These are phyloP conservation scores for Erysimum cheiranthoides DNA, from an alignment of 345 rosid species.

Conservation along the genomic window DNA sequence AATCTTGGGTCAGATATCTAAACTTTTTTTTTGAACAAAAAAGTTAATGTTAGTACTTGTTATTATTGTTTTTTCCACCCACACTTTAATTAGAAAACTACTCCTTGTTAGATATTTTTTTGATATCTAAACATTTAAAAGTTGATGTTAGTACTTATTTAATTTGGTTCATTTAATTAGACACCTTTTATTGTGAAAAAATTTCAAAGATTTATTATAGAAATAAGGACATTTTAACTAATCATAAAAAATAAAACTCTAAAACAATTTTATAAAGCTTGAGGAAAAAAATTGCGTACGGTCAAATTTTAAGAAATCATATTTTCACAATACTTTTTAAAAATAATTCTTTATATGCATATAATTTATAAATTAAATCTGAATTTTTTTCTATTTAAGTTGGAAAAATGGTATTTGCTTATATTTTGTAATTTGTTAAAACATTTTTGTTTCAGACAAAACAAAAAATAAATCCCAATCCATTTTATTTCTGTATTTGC, in stretches of 20 bases:
- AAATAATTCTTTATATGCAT: background rate
- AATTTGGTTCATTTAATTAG: background rate
- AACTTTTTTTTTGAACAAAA: no score
- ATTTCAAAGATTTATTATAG: background rate
- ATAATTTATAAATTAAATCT: background rate
- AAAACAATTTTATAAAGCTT: background rate
- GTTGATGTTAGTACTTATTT: background rate
- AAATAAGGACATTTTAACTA: background rate
- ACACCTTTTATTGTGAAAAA: background rate
- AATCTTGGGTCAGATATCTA: no score
- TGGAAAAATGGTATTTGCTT: background rate
- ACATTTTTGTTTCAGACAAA: slow-evolving; percentile 19
- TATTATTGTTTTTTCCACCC: no score
- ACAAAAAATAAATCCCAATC: slow-evolving; percentile 20
- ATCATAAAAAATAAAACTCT: background rate
- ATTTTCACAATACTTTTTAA: background rate
- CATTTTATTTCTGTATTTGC: slow-evolving; percentile 26
- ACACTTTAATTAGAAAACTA: no score
- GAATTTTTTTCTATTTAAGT: background rate
- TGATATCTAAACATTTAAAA: background rate
- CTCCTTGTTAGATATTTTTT: no score
- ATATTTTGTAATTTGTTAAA: background rate
- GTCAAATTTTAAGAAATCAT: no score
- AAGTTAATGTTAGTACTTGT: no score
- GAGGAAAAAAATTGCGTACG: no score